Percentiles rank a stretch among this genome's conserved stretches.
phyloP scores from a whole-genome alignment of 441 rosid genomes.

The Euphorbia corollata region DNA sequence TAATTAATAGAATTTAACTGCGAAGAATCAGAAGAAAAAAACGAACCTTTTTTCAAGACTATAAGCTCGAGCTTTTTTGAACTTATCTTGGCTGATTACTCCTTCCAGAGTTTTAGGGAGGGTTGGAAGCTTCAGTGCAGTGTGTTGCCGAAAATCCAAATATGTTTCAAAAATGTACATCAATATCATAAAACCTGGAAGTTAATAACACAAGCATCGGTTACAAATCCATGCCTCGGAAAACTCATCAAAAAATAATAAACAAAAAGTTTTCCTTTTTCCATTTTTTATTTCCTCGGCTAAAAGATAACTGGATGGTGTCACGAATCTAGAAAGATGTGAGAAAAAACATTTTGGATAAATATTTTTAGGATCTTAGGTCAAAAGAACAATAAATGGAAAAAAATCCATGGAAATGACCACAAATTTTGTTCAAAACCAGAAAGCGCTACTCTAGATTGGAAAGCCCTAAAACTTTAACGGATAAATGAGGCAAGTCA shows the following conservation, averaged over 20 bases:
- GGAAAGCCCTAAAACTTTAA: background rate
- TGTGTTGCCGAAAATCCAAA: conserved; percentile 75
- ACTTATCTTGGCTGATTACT: conserved; percentile 83
- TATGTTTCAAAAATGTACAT: conserved; percentile 83
- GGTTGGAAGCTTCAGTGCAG: conserved; percentile 67
- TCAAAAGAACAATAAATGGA: background rate
- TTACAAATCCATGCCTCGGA: background rate
- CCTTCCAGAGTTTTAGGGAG: conserved; percentile 84
- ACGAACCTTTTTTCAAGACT: conserved; percentile 88
- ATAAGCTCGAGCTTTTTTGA: conserved; percentile 79
- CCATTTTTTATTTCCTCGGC: background rate
- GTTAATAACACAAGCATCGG: background rate
- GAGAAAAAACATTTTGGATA: background rate
- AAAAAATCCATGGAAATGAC: background rate
- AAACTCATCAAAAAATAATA: background rate
- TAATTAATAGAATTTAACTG: background rate
- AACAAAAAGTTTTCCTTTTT: background rate
- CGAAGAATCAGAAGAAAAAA: background rate
- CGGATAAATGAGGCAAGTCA: background rate
- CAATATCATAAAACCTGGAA: conserved; percentile 80
- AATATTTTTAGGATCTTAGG: background rate
- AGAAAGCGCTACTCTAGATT: background rate
- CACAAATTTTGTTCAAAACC: background rate
- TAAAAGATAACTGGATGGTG: background rate
- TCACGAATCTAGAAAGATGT: background rate